Conservation (phyloP, 2,329 filamentous ascomycete genomes). For the Verticillium longisporum region DNA sequence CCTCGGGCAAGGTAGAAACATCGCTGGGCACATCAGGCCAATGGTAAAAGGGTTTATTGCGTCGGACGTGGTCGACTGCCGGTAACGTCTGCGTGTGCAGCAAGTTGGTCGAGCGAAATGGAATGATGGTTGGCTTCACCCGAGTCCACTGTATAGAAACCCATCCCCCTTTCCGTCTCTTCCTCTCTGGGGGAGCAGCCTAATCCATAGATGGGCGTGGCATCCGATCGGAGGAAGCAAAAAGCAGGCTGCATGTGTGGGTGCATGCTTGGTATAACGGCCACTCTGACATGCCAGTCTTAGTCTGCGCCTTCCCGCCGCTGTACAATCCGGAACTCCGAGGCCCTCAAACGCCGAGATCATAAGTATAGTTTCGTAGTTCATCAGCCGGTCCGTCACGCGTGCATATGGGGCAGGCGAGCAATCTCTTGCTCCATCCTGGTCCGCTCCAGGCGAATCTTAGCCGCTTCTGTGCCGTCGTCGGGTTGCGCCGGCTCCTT, state of each 20-base stretch:
- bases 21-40: not conserved
- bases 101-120: too few relatives aligned
- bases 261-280: not conserved
- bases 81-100: not conserved
- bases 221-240: not conserved
- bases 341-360: constrained; percentile 11
- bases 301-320: not conserved
- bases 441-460: constrained; percentile 50
- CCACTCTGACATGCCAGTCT: not conserved
- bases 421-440: constrained; percentile 30
- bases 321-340: not conserved
- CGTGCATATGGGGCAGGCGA: constrained; percentile 7
- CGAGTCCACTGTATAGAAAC: not conserved
- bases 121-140: too few relatives aligned
- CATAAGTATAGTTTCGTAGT: constrained; percentile 4
- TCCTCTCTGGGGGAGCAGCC: not conserved
- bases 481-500: constrained; percentile 56
- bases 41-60: not conserved
- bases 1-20: not conserved
- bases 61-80: not conserved
- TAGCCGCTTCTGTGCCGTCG: constrained; percentile 61
- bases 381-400: constrained; percentile 2
- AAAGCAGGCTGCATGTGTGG: not conserved
- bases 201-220: not conserved
- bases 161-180: not conserved